These are phyloP conservation scores for Chamaecrista fasciculata DNA, from an alignment of 306 rosid genomes.

Conservation along the genomic window DNA sequence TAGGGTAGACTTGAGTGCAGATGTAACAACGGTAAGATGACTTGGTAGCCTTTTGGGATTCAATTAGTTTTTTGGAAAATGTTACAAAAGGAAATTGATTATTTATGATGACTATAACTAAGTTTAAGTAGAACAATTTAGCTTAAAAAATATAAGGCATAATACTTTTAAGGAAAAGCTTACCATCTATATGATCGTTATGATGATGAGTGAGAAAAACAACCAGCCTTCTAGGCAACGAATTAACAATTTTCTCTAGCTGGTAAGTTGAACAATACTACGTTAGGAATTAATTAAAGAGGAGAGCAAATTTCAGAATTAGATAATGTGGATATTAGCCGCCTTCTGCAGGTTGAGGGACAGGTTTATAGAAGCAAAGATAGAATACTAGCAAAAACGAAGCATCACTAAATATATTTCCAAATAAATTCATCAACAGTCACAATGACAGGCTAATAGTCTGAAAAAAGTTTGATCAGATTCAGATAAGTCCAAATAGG, in stretches of 20 bases:
- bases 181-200: constrained; percentile 79
- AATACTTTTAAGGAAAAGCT: constrained; percentile 23
- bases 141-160: constrained; percentile 3
- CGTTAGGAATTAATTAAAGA: constrained; percentile 22
- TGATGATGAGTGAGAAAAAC: constrained; percentile 89
- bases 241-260: constrained; percentile 62
- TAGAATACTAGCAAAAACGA: constrained; percentile 1
- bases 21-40: not conserved
- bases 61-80: not conserved
- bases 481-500: constrained; percentile 16
- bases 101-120: not conserved
- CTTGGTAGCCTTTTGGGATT: not conserved
- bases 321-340: constrained; percentile 6
- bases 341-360: not conserved
- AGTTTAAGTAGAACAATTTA: constrained; percentile 1
- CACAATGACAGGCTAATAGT: not conserved
- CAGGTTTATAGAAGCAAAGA: constrained; percentile 9
- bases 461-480: not conserved
- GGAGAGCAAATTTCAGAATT: not conserved
- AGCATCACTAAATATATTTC: constrained; percentile 20
- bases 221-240: constrained; percentile 72
- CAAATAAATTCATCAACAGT: constrained; percentile 4
- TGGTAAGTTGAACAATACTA: constrained; percentile 36
- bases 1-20: constrained; percentile 14
- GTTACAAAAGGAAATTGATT: not conserved